A percentile compares a stretch with the other conserved stretches of the same genome.
phyloP scores from a whole-genome alignment of 495 filamentous ascomycete species.

The Hypoxylon cercidicola region DNA sequence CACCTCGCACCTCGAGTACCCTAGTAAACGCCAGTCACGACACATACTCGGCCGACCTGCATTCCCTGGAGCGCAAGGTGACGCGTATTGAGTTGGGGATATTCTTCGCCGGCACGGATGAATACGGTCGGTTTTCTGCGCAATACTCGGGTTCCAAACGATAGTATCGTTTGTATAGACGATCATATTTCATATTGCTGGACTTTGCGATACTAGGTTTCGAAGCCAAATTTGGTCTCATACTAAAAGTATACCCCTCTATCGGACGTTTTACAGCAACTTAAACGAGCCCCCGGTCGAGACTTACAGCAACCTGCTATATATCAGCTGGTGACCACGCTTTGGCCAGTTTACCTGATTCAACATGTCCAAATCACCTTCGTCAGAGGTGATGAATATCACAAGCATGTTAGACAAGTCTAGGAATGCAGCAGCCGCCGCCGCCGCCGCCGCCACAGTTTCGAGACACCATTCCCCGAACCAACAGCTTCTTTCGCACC shows the following conservation, averaged over 20 bases:
- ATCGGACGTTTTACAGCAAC: constrained; percentile 12
- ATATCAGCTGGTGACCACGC: background rate
- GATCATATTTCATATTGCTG: background rate
- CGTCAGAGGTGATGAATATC: constrained; percentile 68
- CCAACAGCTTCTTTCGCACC: constrained; percentile 67
- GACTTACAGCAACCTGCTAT: background rate
- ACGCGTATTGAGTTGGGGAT: constrained; percentile 21
- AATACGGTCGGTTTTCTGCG: background rate
- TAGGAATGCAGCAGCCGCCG: constrained; percentile 67
- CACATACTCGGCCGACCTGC: background rate
- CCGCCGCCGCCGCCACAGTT: constrained; percentile 53
- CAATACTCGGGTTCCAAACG: background rate
- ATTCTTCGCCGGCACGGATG: background rate
- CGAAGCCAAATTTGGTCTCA: background rate
- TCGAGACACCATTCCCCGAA: constrained; percentile 52
- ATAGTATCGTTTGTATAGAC: background rate
- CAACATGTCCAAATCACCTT: constrained; percentile 45
- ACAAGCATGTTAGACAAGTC: constrained; percentile 73
- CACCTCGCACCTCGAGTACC: constrained; percentile 12
- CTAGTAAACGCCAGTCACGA: background rate
- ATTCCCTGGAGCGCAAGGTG: constrained; percentile 11
- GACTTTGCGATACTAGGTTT: background rate
- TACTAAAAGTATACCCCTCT: background rate
- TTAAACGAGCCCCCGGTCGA: background rate
- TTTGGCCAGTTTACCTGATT: background rate